phyloP scores from a whole-genome alignment of 169 alveolate species.

The Theileria parva region DNA sequence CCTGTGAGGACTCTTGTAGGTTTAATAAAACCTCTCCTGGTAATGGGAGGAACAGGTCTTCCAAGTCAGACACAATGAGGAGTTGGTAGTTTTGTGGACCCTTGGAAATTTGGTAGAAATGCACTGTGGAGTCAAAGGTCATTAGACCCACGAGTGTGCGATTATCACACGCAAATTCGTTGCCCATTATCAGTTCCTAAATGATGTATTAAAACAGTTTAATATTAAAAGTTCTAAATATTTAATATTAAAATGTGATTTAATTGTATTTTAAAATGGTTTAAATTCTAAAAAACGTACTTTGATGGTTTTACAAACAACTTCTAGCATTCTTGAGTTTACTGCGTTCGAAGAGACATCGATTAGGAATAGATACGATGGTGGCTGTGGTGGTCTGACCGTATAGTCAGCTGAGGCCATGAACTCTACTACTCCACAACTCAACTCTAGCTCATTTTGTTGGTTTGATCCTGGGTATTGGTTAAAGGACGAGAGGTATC shows the following conservation, averaged over 20 bases:
- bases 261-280: neutral
- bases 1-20: constrained; percentile 78
- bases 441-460: constrained; percentile 33
- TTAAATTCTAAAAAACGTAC: constrained; percentile 52
- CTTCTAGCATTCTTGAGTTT: constrained; percentile 87
- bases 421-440: constrained; percentile 91
- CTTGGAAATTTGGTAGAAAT: constrained; percentile 87
- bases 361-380: constrained; percentile 87
- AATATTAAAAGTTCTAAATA: too few species aligned
- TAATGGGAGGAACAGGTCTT: constrained; percentile 90
- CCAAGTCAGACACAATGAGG: constrained; percentile 89
- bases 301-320: constrained; percentile 85
- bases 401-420: constrained; percentile 95
- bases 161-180: constrained; percentile 65
- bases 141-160: constrained; percentile 92
- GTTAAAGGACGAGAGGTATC: constrained; percentile 74
- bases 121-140: constrained; percentile 93
- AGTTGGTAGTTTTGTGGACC: constrained; percentile 86
- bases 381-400: constrained; percentile 96
- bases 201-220: neutral
- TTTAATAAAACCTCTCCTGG: constrained; percentile 89
- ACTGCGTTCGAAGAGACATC: constrained; percentile 91
- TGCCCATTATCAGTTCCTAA: constrained; percentile 44
- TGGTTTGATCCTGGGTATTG: constrained; percentile 44
- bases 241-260: too few species aligned